Conservation (phyloP, 164 flowering plant genomes). For the Buxus sempervirens region DNA sequence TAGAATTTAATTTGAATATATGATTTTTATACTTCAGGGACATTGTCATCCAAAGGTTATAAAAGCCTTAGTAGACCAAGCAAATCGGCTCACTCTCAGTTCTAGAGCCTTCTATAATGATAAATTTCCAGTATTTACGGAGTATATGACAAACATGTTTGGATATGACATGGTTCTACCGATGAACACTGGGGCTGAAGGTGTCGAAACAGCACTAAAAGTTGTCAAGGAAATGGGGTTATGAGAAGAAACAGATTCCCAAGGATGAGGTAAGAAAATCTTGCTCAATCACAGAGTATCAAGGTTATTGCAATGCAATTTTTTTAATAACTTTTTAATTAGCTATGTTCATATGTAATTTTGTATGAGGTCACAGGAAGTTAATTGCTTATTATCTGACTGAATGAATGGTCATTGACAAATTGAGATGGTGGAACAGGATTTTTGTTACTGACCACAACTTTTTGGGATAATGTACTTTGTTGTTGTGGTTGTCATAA, state of each 20-base stretch:
- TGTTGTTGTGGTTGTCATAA: too few species aligned
- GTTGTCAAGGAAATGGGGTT: conserved; percentile 96
- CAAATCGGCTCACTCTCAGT: conserved; percentile 75
- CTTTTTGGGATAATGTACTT: too few species aligned
- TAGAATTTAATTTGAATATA: neutral
- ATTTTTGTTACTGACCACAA: too few species aligned
- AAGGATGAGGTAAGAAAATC: conserved; percentile 61
- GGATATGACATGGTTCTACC: conserved; percentile 98
- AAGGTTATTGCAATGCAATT: neutral
- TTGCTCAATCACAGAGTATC: conserved; percentile 3
- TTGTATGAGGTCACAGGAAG: too few species aligned
- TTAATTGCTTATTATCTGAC: too few species aligned
- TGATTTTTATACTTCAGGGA: conserved; percentile 47
- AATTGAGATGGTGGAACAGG: too few species aligned
- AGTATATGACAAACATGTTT: conserved; percentile 62
- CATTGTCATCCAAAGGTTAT: conserved; percentile 94
- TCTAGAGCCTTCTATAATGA: conserved; percentile 97
- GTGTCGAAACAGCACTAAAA: conserved; percentile 95
- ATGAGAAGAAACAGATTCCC: conserved; percentile 80
- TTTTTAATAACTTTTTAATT: neutral
- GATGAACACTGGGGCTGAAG: conserved; percentile 99
- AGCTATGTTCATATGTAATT: too few species aligned
- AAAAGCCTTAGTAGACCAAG: conserved; percentile 81
- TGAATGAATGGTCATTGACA: too few species aligned
- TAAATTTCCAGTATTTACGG: conserved; percentile 77